Evolutionary conservation across 768 basidiomycete genomes (phyloP).

Genomic region (Pulveroboletus ravenelii): DNA sequence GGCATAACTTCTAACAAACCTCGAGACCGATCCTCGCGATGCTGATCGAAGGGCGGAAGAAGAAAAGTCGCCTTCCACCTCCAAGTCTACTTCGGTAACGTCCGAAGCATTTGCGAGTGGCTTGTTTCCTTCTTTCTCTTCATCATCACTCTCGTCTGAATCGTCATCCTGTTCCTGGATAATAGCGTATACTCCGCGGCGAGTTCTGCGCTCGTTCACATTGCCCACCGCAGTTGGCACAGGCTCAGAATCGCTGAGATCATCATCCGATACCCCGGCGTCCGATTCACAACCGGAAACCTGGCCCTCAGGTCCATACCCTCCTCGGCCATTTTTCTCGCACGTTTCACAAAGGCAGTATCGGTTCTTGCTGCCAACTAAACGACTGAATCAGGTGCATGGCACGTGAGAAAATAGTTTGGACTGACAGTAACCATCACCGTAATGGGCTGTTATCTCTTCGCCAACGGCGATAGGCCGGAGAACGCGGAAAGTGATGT

Average conservation of each 20-base stretch:
- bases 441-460: conserved; percentile 87
- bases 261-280: conserved; percentile 34
- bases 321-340: conserved; percentile 69
- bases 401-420: conserved; percentile 18
- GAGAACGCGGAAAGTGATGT: conserved; percentile 84
- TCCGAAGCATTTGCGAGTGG: conserved; percentile 46
- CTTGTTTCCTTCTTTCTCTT: conserved; percentile 43
- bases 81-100: conserved; percentile 50
- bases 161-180: conserved; percentile 54
- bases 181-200: conserved; percentile 77
- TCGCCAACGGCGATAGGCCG: conserved; percentile 75
- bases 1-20: conserved; percentile 16
- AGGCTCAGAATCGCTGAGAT: conserved; percentile 37
- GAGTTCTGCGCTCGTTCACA: conserved; percentile 74
- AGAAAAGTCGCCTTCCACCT: conserved; percentile 33
- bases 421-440: conserved; percentile 82
- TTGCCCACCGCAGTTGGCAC: conserved; percentile 51
- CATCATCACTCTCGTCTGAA: conserved; percentile 59
- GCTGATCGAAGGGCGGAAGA: conserved; percentile 18
- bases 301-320: conserved; percentile 58
- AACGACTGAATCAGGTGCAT: conserved; percentile 27
- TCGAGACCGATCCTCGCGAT: conserved; percentile 25
- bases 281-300: conserved; percentile 45
- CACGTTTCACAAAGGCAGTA: conserved; percentile 86
- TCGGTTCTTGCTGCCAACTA: conserved; percentile 64